Conservation (phyloP, 2,329 filamentous ascomycete genomes). For the Hypoxylon sp. region DNA sequence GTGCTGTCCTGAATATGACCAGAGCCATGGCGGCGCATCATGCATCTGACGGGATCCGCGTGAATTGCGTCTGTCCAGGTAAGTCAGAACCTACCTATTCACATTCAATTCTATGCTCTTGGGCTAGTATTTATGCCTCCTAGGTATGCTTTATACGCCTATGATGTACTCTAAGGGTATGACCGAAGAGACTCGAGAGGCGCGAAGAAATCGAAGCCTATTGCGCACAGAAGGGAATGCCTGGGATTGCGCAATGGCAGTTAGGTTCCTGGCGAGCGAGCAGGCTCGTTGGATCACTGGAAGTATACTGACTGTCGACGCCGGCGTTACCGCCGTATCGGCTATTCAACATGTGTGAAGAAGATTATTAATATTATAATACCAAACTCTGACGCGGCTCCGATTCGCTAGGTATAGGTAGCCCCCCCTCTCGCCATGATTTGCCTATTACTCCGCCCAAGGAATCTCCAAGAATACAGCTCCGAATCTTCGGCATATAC, state of each 20-base stretch:
- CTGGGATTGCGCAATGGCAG: slow-evolving; percentile 54
- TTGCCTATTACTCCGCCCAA: too few species aligned
- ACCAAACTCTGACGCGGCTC: too few species aligned
- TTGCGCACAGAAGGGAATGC: slow-evolving; percentile 54
- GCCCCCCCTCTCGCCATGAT: too few species aligned
- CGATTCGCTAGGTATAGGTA: too few species aligned
- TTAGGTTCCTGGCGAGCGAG: slow-evolving; percentile 51
- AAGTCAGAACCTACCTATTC: slow-evolving; percentile 1
- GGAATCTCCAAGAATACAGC: background rate
- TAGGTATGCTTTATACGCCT: slow-evolving; percentile 56
- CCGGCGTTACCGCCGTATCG: slow-evolving; percentile 50
- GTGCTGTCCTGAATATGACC: slow-evolving; percentile 61
- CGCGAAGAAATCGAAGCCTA: slow-evolving; percentile 50
- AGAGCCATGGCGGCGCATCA: slow-evolving; percentile 61
- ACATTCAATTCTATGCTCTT: background rate
- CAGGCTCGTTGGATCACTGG: slow-evolving; percentile 57
- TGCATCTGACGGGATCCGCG: slow-evolving; percentile 54
- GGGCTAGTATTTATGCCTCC: slow-evolving; percentile 7
- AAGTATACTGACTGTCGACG: slow-evolving; percentile 52
- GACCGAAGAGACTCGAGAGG: slow-evolving; percentile 50
- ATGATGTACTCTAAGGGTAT: slow-evolving; percentile 56
- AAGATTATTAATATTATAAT: too few species aligned
- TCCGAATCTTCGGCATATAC: background rate
- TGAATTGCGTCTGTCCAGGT: slow-evolving; percentile 60
- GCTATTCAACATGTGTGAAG: slow-evolving; percentile 27